Percentiles rank a stretch among this genome's conserved stretches.
Evolutionary conservation across 192 early-diverging fungal species (phyloP).

Genomic region (Fimicolochytrium jonesii): DNA sequence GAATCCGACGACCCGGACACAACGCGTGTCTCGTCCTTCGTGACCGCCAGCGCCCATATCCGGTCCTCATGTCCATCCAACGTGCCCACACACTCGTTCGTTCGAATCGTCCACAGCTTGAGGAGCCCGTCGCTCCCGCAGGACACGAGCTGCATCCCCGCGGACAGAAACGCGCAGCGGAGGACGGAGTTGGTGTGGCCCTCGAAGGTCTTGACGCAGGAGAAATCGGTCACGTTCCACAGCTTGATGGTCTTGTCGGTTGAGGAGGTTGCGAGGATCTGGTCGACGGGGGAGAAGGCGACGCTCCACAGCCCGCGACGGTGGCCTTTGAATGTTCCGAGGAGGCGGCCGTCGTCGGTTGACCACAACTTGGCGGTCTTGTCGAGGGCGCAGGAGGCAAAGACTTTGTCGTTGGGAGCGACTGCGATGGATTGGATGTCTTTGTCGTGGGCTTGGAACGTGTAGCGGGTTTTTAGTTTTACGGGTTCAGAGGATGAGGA

Average conservation of each 20-base stretch:
- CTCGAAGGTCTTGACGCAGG: conserved; percentile 93
- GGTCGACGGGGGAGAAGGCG: conserved; percentile 93
- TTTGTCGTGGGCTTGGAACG: conserved; percentile 92
- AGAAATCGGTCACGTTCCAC: conserved; percentile 85
- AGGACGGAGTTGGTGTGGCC: conserved; percentile 97
- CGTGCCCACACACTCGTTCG: conserved; percentile 82
- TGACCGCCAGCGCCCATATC: conserved; percentile 86
- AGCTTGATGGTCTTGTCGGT: conserved; percentile 93
- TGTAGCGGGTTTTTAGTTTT: conserved; percentile 70
- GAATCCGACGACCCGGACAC: conserved; percentile 93
- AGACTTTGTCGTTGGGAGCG: conserved; percentile 84
- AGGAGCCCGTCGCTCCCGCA: conserved; percentile 88
- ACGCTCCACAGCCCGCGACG: conserved; percentile 93
- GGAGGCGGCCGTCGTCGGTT: conserved; percentile 68
- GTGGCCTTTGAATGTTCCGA: conserved; percentile 87
- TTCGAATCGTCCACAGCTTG: conserved; percentile 95
- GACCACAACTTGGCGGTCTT: conserved; percentile 86
- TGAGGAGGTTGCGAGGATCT: conserved; percentile 85
- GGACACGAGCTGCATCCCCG: conserved; percentile 84
- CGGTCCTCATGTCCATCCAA: conserved; percentile 94
- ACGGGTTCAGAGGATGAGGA: conserved; percentile 9
- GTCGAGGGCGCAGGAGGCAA: conserved; percentile 93
- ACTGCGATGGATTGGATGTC: conserved; percentile 93
- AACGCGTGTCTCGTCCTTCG: conserved; percentile 60
- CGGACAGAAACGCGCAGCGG: conserved; percentile 75